Base-by-base conservation (phyloP, 768 basidiomycete genomes). In the Macrolepiota dolichaula region DNA sequence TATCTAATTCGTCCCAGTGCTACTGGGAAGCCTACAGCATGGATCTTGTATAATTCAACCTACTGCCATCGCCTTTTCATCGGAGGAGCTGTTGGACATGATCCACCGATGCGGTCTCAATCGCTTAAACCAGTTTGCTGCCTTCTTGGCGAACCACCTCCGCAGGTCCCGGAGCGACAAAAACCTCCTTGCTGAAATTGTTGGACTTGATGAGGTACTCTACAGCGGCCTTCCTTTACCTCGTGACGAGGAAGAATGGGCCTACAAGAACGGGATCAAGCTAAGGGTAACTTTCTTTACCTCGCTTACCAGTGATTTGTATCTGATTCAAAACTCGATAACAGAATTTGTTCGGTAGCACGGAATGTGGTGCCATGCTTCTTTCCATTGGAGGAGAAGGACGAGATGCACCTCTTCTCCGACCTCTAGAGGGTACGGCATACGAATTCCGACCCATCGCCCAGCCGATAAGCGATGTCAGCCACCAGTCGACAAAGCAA, bases 261-360 rank as follows among this genome's bases (percentile, higher is more conserved):
- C 87, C 32, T 80, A 81, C 66, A 74, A 76, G 60, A 83, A 85
- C 61, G 86, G 85, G 17, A 78, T 92, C 64, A 83, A 79, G 65
- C 72, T 92, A 57, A 82, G 76, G 71, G 88, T 89, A 71, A 67
- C 82, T 53, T 24, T 10, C 35, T 44, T 44, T 52, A 32, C 13
- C 29, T 59, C 38, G 38, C 38, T 53, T 38, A 35, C 36, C 38
- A 32, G 13, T 53, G 27, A 53, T 36, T 44, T 37, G 24, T 13
- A 36, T 44, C 58, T 53, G 51, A 52, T 59, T 13, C 52, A 32
- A 7, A 37, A n/a, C 17, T 29, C 37, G 49, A 59, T 37, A 35
- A 49, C 53, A 89, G 86, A 92, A 91, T 69, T 76, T 89, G 9
- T 92, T 92, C 68, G 91, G 91, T 13, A 90, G 84, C 71, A 93